A percentile compares a stretch with the other conserved stretches of the same genome.
These are phyloP conservation scores for Candida chauliodis DNA, from an alignment of 805 yeast genomes.

Conservation along the genomic window DNA sequence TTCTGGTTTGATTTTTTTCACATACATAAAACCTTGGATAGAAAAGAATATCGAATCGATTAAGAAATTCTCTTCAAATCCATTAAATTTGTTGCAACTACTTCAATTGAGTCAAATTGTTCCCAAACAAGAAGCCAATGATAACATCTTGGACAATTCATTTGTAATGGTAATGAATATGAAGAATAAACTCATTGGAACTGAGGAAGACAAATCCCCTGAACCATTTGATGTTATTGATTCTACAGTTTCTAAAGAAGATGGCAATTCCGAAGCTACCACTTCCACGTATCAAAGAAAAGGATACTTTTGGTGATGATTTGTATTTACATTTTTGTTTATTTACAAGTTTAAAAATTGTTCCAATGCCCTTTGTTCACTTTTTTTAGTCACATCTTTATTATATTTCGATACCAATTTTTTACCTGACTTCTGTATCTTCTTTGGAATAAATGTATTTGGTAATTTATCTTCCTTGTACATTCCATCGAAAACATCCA, in stretches of 20 bases:
- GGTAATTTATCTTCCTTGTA: slow-evolving; percentile 42
- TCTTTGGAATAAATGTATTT: slow-evolving; percentile 33
- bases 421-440: slow-evolving; percentile 23
- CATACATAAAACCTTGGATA: slow-evolving; percentile 24
- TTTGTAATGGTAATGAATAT: slow-evolving; percentile 13
- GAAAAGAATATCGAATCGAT: slow-evolving; percentile 8
- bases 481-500: slow-evolving; percentile 72
- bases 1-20: slow-evolving; percentile 30
- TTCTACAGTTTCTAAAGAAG: slow-evolving; percentile 14
- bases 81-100: slow-evolving; percentile 9
- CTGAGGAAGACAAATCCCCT: slow-evolving; percentile 9
- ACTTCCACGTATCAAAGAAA: slow-evolving; percentile 3
- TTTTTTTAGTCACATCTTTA: background rate
- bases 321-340: background rate
- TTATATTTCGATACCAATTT: slow-evolving; percentile 2
- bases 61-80: slow-evolving; percentile 6
- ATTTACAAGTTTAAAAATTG: slow-evolving; percentile 18
- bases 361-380: background rate
- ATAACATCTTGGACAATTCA: slow-evolving; percentile 7
- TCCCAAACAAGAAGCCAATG: background rate
- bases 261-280: too few relatives aligned
- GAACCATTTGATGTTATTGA: slow-evolving; percentile 49
- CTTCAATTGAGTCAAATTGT: background rate
- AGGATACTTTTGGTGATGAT: slow-evolving; percentile 9
- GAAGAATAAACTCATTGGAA: slow-evolving; percentile 9